Evolutionary conservation across 2,329 filamentous ascomycete genomes (phyloP).

Genomic region (Fusarium setosum): DNA sequence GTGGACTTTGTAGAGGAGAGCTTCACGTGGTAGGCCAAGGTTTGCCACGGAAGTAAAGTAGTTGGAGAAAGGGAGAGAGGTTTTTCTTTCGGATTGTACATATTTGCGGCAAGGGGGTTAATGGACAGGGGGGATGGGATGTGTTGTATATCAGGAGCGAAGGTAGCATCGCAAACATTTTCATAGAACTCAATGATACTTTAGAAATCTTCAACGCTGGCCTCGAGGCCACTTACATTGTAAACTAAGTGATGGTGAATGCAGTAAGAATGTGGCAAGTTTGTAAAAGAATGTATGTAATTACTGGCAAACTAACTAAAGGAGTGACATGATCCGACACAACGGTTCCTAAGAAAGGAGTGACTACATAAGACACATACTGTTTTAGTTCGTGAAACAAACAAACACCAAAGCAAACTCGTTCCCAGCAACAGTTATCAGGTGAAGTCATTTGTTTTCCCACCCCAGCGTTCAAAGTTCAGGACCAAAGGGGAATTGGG

Average conservation of each 20-base stretch:
- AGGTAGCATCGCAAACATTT: constrained; percentile 28
- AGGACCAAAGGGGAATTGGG: too few species aligned
- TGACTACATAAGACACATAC: too few species aligned
- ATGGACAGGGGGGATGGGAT: constrained; percentile 29
- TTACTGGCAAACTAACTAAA: too few species aligned
- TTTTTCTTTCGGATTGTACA: constrained; percentile 44
- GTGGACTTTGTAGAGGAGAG: constrained; percentile 83
- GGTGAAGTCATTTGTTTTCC: too few species aligned
- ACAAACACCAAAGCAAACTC: too few species aligned
- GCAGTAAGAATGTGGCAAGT: too few species aligned
- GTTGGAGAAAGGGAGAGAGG: constrained; percentile 17
- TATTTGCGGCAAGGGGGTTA: constrained; percentile 39
- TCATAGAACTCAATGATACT: constrained; percentile 30
- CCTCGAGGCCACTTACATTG: neutral
- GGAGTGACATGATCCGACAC: too few species aligned
- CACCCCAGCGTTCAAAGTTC: too few species aligned
- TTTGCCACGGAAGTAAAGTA: neutral
- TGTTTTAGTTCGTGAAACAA: too few species aligned
- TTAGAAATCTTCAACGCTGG: constrained; percentile 1
- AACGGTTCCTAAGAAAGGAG: too few species aligned
- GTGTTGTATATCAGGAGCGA: constrained; percentile 27
- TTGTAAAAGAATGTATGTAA: too few species aligned
- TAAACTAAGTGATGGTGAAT: neutral
- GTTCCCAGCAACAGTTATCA: too few species aligned
- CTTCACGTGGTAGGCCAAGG: constrained; percentile 72